A percentile compares a stretch with the other conserved stretches of the same genome.
phyloP scores from a whole-genome alignment of 2,329 filamentous ascomycete species.

The Venturia effusa region DNA sequence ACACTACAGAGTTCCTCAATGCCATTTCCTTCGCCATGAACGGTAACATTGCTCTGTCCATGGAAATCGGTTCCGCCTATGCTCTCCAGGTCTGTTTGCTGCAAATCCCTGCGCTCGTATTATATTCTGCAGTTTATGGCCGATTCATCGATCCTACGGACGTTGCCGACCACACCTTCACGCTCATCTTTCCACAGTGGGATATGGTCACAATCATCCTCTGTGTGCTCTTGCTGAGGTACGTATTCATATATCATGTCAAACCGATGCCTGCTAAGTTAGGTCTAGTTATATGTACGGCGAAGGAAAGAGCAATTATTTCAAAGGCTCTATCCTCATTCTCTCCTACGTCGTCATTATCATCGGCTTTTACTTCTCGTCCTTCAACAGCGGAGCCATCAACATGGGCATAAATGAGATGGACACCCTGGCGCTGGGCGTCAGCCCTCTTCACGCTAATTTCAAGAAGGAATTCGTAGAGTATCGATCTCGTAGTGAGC shows the following conservation, averaged over 20 bases:
- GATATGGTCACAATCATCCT: constrained; percentile 8
- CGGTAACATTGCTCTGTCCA: constrained; percentile 93
- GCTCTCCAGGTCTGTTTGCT: constrained; percentile 91
- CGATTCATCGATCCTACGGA: constrained; percentile 43
- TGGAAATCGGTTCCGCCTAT: constrained; percentile 98
- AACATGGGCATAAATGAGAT: constrained; percentile 31
- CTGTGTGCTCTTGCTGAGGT: neutral
- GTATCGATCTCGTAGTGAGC: neutral
- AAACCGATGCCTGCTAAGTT: constrained; percentile 49
- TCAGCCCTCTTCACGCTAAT: constrained; percentile 2
- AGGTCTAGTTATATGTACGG: constrained; percentile 99
- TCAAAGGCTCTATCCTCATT: constrained; percentile 93
- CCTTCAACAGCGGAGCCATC: constrained; percentile 28
- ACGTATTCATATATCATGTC: constrained; percentile 14
- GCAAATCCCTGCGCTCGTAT: constrained; percentile 83
- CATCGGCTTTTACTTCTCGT: constrained; percentile 81
- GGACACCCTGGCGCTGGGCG: constrained; percentile 20
- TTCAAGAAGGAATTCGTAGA: neutral
- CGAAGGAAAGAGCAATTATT: constrained; percentile 99
- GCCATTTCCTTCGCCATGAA: constrained; percentile 99
- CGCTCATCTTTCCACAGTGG: constrained; percentile 24
- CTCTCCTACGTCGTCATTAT: constrained; percentile 88
- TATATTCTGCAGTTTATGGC: constrained; percentile 74
- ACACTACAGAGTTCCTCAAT: constrained; percentile 98
- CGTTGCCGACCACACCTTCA: constrained; percentile 55